Conservation (phyloP, 441 rosid genomes). For the Erodium texanum region DNA sequence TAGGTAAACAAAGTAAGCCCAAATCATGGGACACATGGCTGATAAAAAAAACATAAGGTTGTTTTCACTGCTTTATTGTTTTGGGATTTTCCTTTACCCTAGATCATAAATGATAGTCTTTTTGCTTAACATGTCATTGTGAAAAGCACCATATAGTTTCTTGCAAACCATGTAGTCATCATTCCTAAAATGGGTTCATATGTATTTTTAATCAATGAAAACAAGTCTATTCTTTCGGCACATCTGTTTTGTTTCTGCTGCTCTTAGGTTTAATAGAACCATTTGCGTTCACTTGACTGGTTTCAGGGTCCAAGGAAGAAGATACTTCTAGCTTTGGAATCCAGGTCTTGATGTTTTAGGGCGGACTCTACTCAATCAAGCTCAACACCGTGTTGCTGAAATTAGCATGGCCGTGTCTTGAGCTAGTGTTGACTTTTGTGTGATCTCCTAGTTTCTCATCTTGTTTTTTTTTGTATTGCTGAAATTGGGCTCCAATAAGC, state of each 20-base stretch:
- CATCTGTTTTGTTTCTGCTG: not conserved
- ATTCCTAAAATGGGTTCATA: not conserved
- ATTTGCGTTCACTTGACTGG: slow-evolving; percentile 8
- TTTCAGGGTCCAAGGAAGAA: slow-evolving; percentile 96
- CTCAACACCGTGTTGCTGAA: slow-evolving; percentile 13
- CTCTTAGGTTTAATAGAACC: slow-evolving; percentile 6
- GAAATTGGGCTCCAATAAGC: slow-evolving; percentile 12
- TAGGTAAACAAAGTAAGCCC: too few species aligned
- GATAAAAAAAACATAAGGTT: too few species aligned
- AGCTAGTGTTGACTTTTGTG: slow-evolving; percentile 21
- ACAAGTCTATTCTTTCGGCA: too few species aligned
- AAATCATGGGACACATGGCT: too few species aligned
- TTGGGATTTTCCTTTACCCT: too few species aligned
- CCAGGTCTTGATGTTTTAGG: slow-evolving; percentile 34
- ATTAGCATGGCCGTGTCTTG: slow-evolving; percentile 14
- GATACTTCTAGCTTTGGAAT: slow-evolving; percentile 76
- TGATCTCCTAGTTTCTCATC: slow-evolving; percentile 9
- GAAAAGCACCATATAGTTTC: not conserved
- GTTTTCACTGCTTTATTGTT: too few species aligned
- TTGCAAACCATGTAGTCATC: not conserved
- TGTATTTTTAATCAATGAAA: too few species aligned
- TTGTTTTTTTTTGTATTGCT: slow-evolving; percentile 6
- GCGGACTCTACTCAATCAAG: slow-evolving; percentile 5
- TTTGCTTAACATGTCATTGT: not conserved
- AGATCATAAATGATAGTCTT: not conserved